A percentile compares a stretch with the other conserved stretches of the same genome.
Conservation (phyloP, 768 basidiomycete species). For the Exidia glandulosa region DNA sequence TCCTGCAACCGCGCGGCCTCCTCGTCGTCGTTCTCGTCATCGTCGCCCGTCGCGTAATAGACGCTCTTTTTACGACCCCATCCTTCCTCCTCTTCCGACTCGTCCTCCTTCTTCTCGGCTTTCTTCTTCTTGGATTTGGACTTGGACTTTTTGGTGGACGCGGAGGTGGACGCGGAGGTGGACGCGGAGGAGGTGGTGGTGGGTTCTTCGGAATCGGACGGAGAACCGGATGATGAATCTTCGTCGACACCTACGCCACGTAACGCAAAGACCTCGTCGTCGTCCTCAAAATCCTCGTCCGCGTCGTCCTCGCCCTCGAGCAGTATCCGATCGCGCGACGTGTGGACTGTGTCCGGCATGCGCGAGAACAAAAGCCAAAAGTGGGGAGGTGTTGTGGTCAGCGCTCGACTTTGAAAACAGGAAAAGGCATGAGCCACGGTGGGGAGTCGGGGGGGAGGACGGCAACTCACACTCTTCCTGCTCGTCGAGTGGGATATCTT, state of each 20-base stretch:
- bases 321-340: conserved; percentile 63
- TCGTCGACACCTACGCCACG: conserved; percentile 35
- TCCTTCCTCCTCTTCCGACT: conserved; percentile 46
- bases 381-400: not conserved
- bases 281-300: conserved; percentile 34
- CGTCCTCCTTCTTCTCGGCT: conserved; percentile 12
- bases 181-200: conserved; percentile 11
- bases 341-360: conserved; percentile 58
- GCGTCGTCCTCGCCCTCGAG: conserved; percentile 57
- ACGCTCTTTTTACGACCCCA: conserved; percentile 76
- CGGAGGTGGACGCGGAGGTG: conserved; percentile 17
- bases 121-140: conserved; percentile 10
- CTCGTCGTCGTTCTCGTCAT: conserved; percentile 67
- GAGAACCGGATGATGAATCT: conserved; percentile 33
- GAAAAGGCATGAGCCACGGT: not conserved
- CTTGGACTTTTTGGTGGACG: conserved; percentile 5
- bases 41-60: conserved; percentile 53
- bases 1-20: conserved; percentile 84
- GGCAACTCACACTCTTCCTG: not conserved
- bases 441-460: too few relatives aligned
- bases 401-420: not conserved
- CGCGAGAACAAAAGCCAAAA: not conserved
- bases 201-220: conserved; percentile 15
- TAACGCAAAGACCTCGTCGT: conserved; percentile 69
- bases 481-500: not conserved